Evolutionary conservation across 2,329 filamentous ascomycete genomes (phyloP).

Genomic region (Aspergillus sp.): DNA sequence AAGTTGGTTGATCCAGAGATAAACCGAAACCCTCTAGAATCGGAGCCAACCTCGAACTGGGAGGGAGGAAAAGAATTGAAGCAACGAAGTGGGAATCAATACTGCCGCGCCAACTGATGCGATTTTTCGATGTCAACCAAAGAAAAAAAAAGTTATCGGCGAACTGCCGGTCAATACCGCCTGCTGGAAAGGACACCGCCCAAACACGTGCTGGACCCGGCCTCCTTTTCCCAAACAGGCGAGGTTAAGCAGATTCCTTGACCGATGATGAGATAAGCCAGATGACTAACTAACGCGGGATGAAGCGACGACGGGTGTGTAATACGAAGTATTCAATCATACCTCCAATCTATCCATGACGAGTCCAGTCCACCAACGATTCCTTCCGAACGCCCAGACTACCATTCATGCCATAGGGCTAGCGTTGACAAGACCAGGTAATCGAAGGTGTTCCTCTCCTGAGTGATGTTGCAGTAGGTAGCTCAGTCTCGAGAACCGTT

Average conservation of each 20-base stretch:
- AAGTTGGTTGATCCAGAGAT: neutral
- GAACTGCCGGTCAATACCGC: conserved; percentile 23
- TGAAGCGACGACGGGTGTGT: neutral
- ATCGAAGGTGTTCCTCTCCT: neutral
- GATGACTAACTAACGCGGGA: neutral
- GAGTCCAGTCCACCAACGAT: neutral
- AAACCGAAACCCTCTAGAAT: neutral
- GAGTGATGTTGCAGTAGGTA: neutral
- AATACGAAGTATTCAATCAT: neutral
- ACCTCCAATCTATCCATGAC: neutral
- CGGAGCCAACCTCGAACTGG: neutral
- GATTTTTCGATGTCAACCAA: neutral
- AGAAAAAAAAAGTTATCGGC: conserved; percentile 30
- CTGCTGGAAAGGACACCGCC: conserved; percentile 19
- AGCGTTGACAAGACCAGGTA: neutral
- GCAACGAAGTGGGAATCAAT: neutral
- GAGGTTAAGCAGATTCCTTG: neutral
- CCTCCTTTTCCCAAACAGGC: neutral
- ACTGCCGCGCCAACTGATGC: neutral
- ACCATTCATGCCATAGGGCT: neutral
- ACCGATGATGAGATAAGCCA: neutral
- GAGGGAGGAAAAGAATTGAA: neutral
- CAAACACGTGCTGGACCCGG: neutral
- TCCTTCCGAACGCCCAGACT: neutral
- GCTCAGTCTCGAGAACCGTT: neutral